Evolutionary conservation across 2,329 filamentous ascomycete species (phyloP), one percentile per base, ranked within the genome.

Genomic region (Ophiocordyceps sinensis): DNA sequence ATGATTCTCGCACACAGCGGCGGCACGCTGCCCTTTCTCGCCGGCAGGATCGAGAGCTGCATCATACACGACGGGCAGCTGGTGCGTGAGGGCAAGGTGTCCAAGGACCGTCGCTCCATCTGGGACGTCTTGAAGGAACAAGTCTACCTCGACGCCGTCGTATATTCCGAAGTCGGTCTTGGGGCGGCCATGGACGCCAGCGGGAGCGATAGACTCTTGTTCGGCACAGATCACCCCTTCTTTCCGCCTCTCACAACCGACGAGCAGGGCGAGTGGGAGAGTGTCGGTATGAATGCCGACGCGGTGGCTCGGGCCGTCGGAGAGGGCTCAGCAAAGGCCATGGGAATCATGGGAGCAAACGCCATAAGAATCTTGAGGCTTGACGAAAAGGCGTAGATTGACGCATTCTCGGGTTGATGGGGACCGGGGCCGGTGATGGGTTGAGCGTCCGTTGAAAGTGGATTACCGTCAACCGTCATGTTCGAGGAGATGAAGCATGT

Each of bases 1-100:
- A 77, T 95, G 53, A 67, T 95, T 41, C 67, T 95, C 5, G 88
- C 88, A 0, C 88, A 95, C 61, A 87, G 83, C 21, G 88, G 88
- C 2, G 88, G 88, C 3, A 89, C 87, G 1, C 64, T 95, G 38
- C 88, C 88, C 0, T 94, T 94, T 58, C 66, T 95, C 3, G 88
- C 87, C 0, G 88, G 88, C 0, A 69, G 88, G 26, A 86, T 94
- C 40, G 86, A 94, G 62, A 88, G 82, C 54, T 94, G 87, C 55
- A 78, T 94, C 41, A 60, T 77, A 43, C 88, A 94, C 62, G 87
- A 94, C 54, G 80, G 76, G 0, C 78, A 86, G 54, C 70, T 93
- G 32, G 74, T 80, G 42, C 66, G 69, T 1, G 71, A 78, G 45
- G 80, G 79, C 10, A 76, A 71, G 52, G 63, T 68, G 1, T 59